These are phyloP conservation scores for Claviceps digitariae DNA, from an alignment of 2,329 filamentous ascomycete genomes.

Conservation along the genomic window DNA sequence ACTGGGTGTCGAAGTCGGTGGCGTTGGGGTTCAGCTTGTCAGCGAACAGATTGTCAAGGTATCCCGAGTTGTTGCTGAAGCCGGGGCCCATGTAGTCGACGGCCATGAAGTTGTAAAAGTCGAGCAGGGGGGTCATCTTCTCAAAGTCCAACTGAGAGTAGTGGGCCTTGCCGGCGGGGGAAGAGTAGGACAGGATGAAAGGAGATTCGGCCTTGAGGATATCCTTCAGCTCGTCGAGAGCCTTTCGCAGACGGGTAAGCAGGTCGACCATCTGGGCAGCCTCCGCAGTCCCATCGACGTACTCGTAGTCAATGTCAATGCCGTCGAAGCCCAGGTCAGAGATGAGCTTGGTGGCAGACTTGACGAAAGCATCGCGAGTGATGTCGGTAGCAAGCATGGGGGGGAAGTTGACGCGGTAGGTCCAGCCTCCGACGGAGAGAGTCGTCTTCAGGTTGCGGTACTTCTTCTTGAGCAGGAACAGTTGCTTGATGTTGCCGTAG, in stretches of 20 bases:
- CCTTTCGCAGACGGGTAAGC: conserved; percentile 26
- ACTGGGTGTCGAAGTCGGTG: conserved; percentile 57
- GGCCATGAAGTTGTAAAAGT: conserved; percentile 51
- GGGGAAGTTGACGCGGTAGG: conserved; percentile 50
- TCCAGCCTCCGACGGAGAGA: conserved; percentile 71
- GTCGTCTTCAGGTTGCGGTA: conserved; percentile 66
- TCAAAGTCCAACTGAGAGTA: conserved; percentile 36
- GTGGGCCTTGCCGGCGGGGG: conserved; percentile 32
- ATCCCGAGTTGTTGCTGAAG: conserved; percentile 49
- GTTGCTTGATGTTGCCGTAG: conserved; percentile 66
- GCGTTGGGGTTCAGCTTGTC: conserved; percentile 34
- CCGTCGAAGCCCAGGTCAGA: conserved; percentile 51
- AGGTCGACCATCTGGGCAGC: conserved; percentile 28
- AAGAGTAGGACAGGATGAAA: conserved; percentile 37
- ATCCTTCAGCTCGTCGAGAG: conserved; percentile 28
- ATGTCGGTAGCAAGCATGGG: conserved; percentile 46
- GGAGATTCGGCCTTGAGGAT: conserved; percentile 26
- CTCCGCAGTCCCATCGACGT: conserved; percentile 26
- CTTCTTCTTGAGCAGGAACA: conserved; percentile 61
- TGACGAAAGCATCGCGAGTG: conserved; percentile 52
- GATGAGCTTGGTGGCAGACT: conserved; percentile 53
- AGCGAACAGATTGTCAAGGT: conserved; percentile 56
- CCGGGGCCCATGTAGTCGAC: conserved; percentile 54
- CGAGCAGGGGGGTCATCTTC: conserved; percentile 40
- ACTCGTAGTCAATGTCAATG: conserved; percentile 45